These are phyloP conservation scores for Quambalaria eucalypti DNA, from an alignment of 1,284 basidiomycete species.

Conservation along the genomic window DNA sequence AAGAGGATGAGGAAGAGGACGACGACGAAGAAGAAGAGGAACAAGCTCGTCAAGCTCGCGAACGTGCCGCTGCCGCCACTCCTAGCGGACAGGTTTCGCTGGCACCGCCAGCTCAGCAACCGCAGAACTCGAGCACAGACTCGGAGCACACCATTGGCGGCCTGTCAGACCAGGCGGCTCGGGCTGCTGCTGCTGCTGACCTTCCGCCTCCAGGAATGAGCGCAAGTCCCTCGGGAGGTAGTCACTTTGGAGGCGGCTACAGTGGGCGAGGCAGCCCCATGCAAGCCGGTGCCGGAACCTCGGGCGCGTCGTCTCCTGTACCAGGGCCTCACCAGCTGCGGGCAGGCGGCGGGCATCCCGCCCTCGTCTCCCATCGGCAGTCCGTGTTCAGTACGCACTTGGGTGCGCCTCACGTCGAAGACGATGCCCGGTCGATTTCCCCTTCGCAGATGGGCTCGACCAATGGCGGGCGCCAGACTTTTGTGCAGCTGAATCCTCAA, in stretches of 20 bases:
- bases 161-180: conserved; percentile 6
- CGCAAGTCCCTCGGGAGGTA: background rate
- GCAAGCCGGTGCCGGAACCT: background rate
- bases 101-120: background rate
- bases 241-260: conserved; percentile 2
- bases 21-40: conserved; percentile 22
- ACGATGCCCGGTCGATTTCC: background rate
- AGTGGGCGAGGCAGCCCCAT: conserved; percentile 3
- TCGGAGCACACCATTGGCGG: conserved; percentile 14
- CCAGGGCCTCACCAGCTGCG: conserved; percentile 1
- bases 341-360: conserved; percentile 13
- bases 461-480: conserved; percentile 30
- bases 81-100: background rate
- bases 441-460: background rate
- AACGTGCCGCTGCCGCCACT: too few relatives aligned
- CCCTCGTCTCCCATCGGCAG: conserved; percentile 22
- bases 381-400: conserved; percentile 33
- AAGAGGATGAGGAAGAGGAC: conserved; percentile 40
- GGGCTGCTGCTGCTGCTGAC: conserved; percentile 1
- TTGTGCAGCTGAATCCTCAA: conserved; percentile 35
- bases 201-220: background rate
- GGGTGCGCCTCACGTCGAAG: conserved; percentile 21
- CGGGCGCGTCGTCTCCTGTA: background rate
- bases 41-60: conserved; percentile 1
- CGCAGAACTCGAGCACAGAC: background rate